Evolutionary conservation across 1,139 yeast species (phyloP).

Genomic region (Nakaseomyces kungkrabaensis): DNA sequence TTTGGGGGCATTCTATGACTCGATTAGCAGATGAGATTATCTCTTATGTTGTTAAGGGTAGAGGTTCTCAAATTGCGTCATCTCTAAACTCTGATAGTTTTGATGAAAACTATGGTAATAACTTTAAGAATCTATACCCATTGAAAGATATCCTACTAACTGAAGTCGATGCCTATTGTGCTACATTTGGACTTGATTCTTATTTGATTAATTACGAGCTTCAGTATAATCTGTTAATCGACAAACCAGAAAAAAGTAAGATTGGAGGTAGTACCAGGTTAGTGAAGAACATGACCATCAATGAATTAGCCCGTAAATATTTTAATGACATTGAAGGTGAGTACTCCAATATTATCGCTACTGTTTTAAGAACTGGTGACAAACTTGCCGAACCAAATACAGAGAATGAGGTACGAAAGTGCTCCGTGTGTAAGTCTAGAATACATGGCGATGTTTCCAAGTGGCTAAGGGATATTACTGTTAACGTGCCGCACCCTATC

Average conservation of each 20-base stretch:
- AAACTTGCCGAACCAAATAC: constrained; percentile 51
- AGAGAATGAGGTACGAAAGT: constrained; percentile 20
- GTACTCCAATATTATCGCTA: constrained; percentile 85
- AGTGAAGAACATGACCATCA: constrained; percentile 65
- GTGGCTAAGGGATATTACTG: constrained; percentile 73
- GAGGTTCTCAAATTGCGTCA: constrained; percentile 60
- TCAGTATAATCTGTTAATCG: constrained; percentile 15
- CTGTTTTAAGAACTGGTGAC: constrained; percentile 84
- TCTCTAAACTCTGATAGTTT: constrained; percentile 40
- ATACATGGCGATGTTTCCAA: constrained; percentile 48
- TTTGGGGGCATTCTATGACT: constrained; percentile 78
- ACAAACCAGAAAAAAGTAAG: constrained; percentile 8
- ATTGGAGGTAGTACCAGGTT: constrained; percentile 14
- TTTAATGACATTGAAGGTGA: constrained; percentile 66
- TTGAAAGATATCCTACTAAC: constrained; percentile 60
- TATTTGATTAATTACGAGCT: constrained; percentile 20
- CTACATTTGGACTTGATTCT: constrained; percentile 11
- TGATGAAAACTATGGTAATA: constrained; percentile 25
- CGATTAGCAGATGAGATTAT: constrained; percentile 70
- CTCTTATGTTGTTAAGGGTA: constrained; percentile 78
- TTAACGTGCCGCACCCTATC: constrained; percentile 45
- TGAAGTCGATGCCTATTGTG: constrained; percentile 49
- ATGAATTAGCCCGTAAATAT: constrained; percentile 68
- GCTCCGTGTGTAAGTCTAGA: constrained; percentile 44
- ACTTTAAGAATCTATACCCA: constrained; percentile 50